Base-by-base conservation (phyloP, 1,284 basidiomycete genomes). In the Tylopilus sp. region DNA sequence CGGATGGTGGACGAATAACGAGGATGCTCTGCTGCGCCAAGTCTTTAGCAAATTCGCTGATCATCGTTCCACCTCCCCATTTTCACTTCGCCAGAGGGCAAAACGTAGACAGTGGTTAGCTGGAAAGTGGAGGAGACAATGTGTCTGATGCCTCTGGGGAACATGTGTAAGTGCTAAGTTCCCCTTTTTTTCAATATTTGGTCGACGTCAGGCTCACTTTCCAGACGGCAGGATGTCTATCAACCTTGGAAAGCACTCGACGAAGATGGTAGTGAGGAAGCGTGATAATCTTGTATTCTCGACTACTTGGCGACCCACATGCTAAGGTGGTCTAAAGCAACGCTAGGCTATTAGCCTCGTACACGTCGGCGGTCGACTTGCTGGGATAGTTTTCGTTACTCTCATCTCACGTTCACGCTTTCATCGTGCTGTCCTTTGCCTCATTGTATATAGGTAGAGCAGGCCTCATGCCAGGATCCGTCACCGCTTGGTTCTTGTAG, bases 161-260 rank as follows among this genome's bases (percentile, higher is more conserved):
- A 26, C 39, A 60, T 5, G 2, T n/a, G 58, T 60, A 38, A 39
- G 58, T 38, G 15, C 44, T 59, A 53, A 26, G n/a, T 47, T 39
- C 38, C 38, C 15, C 6, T 22, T 32, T 52, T 4, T 24, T 58
- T 36, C 13, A 38, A 29, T 29, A 29, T 29, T 29, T 29, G 29
- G 29, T 49, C 15, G 39, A 57, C 32, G 9, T 22, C 9, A 29
- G 26, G 24, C 24, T 26, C n/a, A 5, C n/a, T 39, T 59, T 41
- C 24, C 36, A 67, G 70, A 41, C 67, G 66, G 69, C 33, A 60
- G 26, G 67, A 69, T 18, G 60, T 61, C 29, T 69, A 57, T 53
- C 63, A 58, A 26, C 12, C 53, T 3, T 67, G 70, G 69, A 71
- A 36, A 33, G 66, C 60, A 6, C 69, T 69, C n/a, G 60, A 69